A percentile compares a stretch with the other conserved stretches of the same genome.
phyloP scores from a whole-genome alignment of 805 yeast genomes.

The Maudiozyma barnettii region DNA sequence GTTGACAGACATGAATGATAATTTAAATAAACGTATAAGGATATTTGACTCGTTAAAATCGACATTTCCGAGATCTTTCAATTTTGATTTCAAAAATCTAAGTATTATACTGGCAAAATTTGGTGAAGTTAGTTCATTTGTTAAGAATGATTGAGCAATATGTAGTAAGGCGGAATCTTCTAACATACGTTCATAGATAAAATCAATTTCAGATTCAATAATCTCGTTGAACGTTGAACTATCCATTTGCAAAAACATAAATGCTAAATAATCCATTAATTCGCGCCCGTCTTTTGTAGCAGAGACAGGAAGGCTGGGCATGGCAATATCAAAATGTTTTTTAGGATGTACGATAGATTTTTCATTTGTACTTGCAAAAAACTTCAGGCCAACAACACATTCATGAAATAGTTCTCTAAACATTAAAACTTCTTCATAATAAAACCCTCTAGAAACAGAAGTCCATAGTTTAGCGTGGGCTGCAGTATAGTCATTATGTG shows the following conservation, averaged over 20 bases:
- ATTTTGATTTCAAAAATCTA: constrained; percentile 60
- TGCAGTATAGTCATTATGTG: constrained; percentile 48
- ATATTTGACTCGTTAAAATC: constrained; percentile 72
- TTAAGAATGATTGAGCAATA: constrained; percentile 86
- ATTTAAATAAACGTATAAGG: constrained; percentile 74
- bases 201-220: constrained; percentile 68
- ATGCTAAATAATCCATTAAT: constrained; percentile 88
- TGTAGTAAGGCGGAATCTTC: constrained; percentile 79
- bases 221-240: constrained; percentile 94
- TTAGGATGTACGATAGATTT: constrained; percentile 19
- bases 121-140: constrained; percentile 89
- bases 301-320: constrained; percentile 75
- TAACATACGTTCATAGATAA: constrained; percentile 67
- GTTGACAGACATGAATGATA: constrained; percentile 93
- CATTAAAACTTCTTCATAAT: constrained; percentile 72
- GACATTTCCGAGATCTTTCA: constrained; percentile 72
- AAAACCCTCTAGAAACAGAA: constrained; percentile 74
- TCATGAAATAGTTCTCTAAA: constrained; percentile 73
- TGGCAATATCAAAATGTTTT: constrained; percentile 51
- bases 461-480: constrained; percentile 60
- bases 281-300: constrained; percentile 92
- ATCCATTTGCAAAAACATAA: constrained; percentile 87
- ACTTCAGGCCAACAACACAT: constrained; percentile 69
- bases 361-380: constrained; percentile 45
- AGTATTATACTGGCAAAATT: constrained; percentile 81